phyloP scores from a whole-genome alignment of 495 filamentous ascomycete genomes.

The Polyplosphaeria fusca region DNA sequence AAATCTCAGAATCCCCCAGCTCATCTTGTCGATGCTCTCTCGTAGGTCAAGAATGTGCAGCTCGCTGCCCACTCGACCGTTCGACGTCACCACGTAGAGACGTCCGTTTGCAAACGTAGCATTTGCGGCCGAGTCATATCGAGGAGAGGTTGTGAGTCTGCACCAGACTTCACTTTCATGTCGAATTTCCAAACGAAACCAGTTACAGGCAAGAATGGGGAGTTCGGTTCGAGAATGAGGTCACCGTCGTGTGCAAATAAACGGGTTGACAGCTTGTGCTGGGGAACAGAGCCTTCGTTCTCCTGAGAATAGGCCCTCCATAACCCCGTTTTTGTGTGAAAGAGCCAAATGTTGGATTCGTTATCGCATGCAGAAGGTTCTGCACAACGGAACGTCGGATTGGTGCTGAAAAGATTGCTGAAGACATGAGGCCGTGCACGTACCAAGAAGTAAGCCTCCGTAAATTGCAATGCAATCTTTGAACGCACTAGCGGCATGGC shows the following conservation, averaged over 20 bases:
- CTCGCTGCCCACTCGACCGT: conserved; percentile 41
- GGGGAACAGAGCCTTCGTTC: conserved; percentile 7
- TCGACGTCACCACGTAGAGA: conserved; percentile 47
- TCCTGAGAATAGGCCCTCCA: conserved; percentile 1
- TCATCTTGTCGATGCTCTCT: conserved; percentile 36
- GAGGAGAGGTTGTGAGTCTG: conserved; percentile 42
- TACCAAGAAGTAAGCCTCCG: too few species aligned
- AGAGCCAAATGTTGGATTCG: conserved; percentile 48
- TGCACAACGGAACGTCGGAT: neutral
- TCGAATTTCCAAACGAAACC: conserved; percentile 48
- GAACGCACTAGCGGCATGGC: conserved; percentile 2
- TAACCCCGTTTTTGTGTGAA: conserved; percentile 37
- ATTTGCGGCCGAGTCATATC: conserved; percentile 34
- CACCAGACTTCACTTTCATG: conserved; percentile 46
- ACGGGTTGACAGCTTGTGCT: neutral
- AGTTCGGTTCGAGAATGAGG: neutral
- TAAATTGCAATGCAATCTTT: neutral
- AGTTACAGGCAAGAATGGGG: neutral
- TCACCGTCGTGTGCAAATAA: neutral
- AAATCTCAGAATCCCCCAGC: conserved; percentile 48
- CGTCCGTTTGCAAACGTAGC: conserved; percentile 44
- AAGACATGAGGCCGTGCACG: too few species aligned
- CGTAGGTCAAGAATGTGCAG: conserved; percentile 46
- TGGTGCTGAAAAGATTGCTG: too few species aligned
- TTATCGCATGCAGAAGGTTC: conserved; percentile 45